Evolutionary conservation across 1,284 basidiomycete species (phyloP), one percentile per base, ranked within the genome.

Genomic region (Fistulinella staudtii): DNA sequence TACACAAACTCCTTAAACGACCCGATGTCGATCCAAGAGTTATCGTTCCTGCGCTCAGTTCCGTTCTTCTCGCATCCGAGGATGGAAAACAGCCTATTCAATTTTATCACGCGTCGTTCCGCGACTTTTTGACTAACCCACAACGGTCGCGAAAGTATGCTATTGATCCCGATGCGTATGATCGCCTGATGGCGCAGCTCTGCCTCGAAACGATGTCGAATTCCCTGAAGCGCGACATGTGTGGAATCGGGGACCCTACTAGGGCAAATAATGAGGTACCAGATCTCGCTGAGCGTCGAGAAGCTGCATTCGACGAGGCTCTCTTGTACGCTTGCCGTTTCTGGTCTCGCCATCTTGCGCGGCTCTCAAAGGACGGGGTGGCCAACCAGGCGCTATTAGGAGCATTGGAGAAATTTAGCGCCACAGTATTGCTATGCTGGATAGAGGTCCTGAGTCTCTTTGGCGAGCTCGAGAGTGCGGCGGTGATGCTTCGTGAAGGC

Each of bases 71-170:
- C 10, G 43, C 49, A 3, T 55, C n/a, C n/a, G n/a, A n/a, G n/a
- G n/a, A n/a, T n/a, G n/a, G n/a, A n/a, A n/a, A n/a, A n/a, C n/a
- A n/a, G 4, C 48, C 53, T 1, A 47, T 58, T 10, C 53, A 55
- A 8, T 60, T 60, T 13, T 58, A 51, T 14, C 56, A 60, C 18
- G 50, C 50, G 0, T 60, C 56, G 3, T 56, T 58, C 21, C 51
- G 56, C 3, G 56, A 57, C 8, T 57, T 57, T 25, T 29, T 58
- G 25, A 31, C 40, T 39, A 42, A 38, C 23, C 50, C 46, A 4
- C 46, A 45, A 21, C 47, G 56, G 8, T 56, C 58, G 0, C 35
- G 18, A 17, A 53, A 43, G n/a, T n/a, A n/a, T n/a, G n/a, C n/a
- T n/a, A n/a, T n/a, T n/a, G n/a, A n/a, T n/a, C n/a, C n/a, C n/a